Base-by-base conservation (phyloP, 306 rosid species). In the Prunus campanulata region DNA sequence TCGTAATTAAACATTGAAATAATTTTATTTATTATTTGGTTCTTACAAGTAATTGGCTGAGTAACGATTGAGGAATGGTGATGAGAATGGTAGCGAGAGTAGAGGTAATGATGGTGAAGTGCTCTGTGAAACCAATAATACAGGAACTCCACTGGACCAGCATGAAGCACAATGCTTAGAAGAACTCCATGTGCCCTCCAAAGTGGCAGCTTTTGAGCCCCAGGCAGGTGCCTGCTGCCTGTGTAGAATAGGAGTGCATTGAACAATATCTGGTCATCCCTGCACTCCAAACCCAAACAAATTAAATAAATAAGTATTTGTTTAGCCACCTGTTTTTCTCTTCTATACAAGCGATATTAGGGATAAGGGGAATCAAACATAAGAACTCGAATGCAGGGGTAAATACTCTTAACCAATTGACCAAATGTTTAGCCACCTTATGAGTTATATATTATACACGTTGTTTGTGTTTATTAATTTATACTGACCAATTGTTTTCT, bases 71-170 rank as follows among this genome's bases (percentile, higher is more conserved):
- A 87, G 61, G 88, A 84, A 52, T 87, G 90, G 51, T 87, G 90
- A 18, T 84, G 90, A 13, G 90, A 87, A 51, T 87, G 90, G 62
- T 84, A 84, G 71, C 86, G 86, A 59, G 85, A 79, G 59, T 87
- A 87, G 9, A 87, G 90, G 15, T 29, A 87, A 71, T 82, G 88
- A 68, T 84, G 88, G 66, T 87, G 90, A 14, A 87, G 85, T 30
- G 86, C 90, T 79, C 85, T 87, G 39, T 87, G 90, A 4, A 87
- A 46, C 90, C 90, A 87, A 64, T 87, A 87, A 29, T 87, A 79
- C 6, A 87, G 66, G 8, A 81, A 87, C 78, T 87, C 90, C 24
- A 84, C 86, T 0, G 75, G 83, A 14, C 86, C 78, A 15, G 83
- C 75, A 67, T 87, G 88, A 0, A 87, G 60, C 14, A 87, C 70